phyloP scores from a whole-genome alignment of 805 yeast genomes.

The Cyberlindnera saturnus region DNA sequence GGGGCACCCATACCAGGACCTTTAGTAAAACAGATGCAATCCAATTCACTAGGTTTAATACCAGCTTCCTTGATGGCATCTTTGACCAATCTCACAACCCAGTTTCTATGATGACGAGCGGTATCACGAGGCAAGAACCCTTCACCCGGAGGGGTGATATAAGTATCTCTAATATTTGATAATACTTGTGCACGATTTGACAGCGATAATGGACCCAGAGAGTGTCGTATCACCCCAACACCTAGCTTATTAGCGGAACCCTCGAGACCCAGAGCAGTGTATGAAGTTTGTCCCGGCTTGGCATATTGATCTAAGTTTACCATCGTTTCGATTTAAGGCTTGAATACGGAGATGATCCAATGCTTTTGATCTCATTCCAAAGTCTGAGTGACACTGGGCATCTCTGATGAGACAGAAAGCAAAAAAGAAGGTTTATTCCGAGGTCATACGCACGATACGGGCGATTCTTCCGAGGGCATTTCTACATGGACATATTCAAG shows the following conservation, averaged over 20 bases:
- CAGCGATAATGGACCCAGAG: conserved; percentile 47
- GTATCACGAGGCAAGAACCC: conserved; percentile 96
- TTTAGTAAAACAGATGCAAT: conserved; percentile 88
- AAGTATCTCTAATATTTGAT: conserved; percentile 92
- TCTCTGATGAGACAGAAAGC: too few species aligned
- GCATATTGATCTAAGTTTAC: conserved; percentile 42
- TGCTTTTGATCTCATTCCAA: too few species aligned
- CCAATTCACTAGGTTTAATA: conserved; percentile 45
- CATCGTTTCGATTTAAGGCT: conserved; percentile 14
- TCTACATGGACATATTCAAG: too few species aligned
- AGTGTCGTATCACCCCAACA: conserved; percentile 83
- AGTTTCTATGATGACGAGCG: conserved; percentile 92
- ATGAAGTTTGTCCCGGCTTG: conserved; percentile 39
- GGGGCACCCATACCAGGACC: conserved; percentile 99
- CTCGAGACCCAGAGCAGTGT: conserved; percentile 84
- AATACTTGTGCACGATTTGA: conserved; percentile 67
- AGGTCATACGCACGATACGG: too few species aligned
- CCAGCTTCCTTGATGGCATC: conserved; percentile 58
- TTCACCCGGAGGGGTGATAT: conserved; percentile 95
- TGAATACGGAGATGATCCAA: not conserved
- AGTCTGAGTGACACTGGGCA: too few species aligned
- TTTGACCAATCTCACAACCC: conserved; percentile 79
- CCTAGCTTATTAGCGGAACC: conserved; percentile 98
- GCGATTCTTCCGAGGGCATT: too few species aligned
- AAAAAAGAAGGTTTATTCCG: too few species aligned